A percentile compares a stretch with the other conserved stretches of the same genome.
Conservation (phyloP, 192 early-diverging fungal genomes). For the Mortierella claussenii region DNA sequence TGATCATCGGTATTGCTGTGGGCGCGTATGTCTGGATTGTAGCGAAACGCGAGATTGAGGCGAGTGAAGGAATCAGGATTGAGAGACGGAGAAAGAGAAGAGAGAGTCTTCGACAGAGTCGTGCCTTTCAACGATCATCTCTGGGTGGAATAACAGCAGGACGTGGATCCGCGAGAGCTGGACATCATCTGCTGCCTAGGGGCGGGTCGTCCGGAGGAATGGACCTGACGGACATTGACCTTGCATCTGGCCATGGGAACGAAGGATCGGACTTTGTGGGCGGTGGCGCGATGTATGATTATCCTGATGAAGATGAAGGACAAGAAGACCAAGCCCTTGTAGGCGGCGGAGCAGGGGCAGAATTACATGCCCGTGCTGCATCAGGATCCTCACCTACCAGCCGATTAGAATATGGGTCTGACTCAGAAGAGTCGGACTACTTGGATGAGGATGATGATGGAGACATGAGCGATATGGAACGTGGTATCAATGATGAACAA, state of each 20-base stretch:
- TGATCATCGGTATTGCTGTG: slow-evolving; percentile 56
- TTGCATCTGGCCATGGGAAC: background rate
- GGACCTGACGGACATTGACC: background rate
- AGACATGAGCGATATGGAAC: slow-evolving; percentile 41
- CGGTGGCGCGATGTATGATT: background rate
- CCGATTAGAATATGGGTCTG: slow-evolving; percentile 9
- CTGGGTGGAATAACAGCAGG: background rate
- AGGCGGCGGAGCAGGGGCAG: slow-evolving; percentile 13
- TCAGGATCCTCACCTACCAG: background rate
- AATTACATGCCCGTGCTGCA: too few species aligned
- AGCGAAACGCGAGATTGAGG: slow-evolving; percentile 58
- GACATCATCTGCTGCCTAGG: slow-evolving; percentile 15
- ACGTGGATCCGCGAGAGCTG: slow-evolving; percentile 3
- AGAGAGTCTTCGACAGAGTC: slow-evolving; percentile 25
- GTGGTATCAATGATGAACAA: slow-evolving; percentile 10
- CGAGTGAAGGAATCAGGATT: slow-evolving; percentile 40
- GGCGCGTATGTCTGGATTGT: slow-evolving; percentile 62
- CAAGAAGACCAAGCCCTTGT: slow-evolving; percentile 23
- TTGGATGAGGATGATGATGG: slow-evolving; percentile 27
- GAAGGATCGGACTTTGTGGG: slow-evolving; percentile 22
- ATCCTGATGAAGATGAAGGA: slow-evolving; percentile 24
- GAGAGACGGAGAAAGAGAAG: slow-evolving; percentile 36
- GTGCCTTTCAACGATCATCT: background rate
- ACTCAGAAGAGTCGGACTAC: slow-evolving; percentile 28
- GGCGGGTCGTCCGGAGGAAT: slow-evolving; percentile 1